These are phyloP conservation scores for Alternaria triticina DNA, from an alignment of 2,329 filamentous ascomycete species.

Conservation along the genomic window DNA sequence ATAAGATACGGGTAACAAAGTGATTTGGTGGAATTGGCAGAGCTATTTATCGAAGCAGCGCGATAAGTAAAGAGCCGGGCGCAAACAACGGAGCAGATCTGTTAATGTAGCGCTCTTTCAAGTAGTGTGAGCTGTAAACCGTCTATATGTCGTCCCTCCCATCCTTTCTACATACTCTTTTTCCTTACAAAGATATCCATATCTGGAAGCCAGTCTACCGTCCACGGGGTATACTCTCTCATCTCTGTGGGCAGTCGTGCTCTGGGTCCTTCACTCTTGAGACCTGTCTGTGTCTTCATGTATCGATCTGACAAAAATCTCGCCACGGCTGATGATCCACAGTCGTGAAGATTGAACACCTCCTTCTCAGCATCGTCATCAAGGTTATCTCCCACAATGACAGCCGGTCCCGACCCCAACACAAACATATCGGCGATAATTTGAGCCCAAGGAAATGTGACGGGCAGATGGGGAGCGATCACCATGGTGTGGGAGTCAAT, in stretches of 20 bases:
- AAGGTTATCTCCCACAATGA: background rate
- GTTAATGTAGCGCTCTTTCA: too few relatives aligned
- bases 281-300: background rate
- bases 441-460: background rate
- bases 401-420: background rate
- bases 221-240: too few relatives aligned
- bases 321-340: background rate
- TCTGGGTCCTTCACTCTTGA: background rate
- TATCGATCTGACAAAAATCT: background rate
- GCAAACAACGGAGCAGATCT: too few relatives aligned
- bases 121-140: too few relatives aligned
- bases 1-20: background rate
- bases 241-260: accelerated
- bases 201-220: background rate
- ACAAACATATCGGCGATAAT: background rate
- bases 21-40: too few relatives aligned
- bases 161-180: background rate
- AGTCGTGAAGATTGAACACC: accelerated
- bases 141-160: too few relatives aligned
- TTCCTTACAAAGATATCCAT: background rate
- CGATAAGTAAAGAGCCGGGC: too few relatives aligned
- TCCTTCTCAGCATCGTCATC: accelerated
- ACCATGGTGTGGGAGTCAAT: background rate
- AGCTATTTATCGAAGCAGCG: too few relatives aligned
- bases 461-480: background rate